Percentiles rank a stretch among this genome's conserved stretches.
phyloP scores from a whole-genome alignment of 2,329 filamentous ascomycete species.

The Ascochyta rabiei region DNA sequence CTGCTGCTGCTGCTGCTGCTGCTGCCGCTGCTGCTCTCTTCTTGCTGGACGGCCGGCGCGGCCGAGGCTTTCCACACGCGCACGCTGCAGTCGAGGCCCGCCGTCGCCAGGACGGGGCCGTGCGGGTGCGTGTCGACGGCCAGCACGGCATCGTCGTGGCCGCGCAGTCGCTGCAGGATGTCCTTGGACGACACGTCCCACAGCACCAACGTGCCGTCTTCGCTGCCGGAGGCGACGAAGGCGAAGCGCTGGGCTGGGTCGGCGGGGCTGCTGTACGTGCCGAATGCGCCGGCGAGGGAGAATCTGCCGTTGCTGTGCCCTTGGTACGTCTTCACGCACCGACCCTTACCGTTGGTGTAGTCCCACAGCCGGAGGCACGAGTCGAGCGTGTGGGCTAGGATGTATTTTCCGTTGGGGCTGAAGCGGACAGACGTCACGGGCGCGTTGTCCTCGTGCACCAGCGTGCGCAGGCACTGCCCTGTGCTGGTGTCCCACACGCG shows the following conservation, averaged over 20 bases:
- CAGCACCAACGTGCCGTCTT: slow-evolving; percentile 82
- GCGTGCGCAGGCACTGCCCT: slow-evolving; percentile 90
- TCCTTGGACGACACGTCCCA: slow-evolving; percentile 93
- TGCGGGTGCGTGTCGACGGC: slow-evolving; percentile 64
- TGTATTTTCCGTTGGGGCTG: slow-evolving; percentile 89
- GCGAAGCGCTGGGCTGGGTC: slow-evolving; percentile 41
- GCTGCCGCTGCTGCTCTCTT: too few relatives aligned
- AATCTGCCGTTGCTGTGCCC: slow-evolving; percentile 85
- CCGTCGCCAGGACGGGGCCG: slow-evolving; percentile 64
- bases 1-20: too few relatives aligned
- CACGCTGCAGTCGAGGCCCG: slow-evolving; percentile 66
- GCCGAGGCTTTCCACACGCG: slow-evolving; percentile 58
- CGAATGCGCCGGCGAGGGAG: slow-evolving; percentile 85
- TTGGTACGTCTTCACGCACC: slow-evolving; percentile 96
- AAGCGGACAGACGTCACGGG: slow-evolving; percentile 89
- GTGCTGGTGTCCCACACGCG: slow-evolving; percentile 96
- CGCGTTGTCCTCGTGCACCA: slow-evolving; percentile 96
- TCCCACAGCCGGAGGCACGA: slow-evolving; percentile 92
- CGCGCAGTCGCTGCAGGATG: slow-evolving; percentile 70
- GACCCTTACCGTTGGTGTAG: slow-evolving; percentile 86
- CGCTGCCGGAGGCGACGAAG: slow-evolving; percentile 83
- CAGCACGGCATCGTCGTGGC: slow-evolving; percentile 64
- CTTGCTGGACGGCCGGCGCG: neutral
- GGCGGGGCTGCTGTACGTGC: slow-evolving; percentile 59
- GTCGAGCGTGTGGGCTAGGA: slow-evolving; percentile 91